Base-by-base conservation (phyloP, 2,329 filamentous ascomycete species). In the Fusarium compactum region DNA sequence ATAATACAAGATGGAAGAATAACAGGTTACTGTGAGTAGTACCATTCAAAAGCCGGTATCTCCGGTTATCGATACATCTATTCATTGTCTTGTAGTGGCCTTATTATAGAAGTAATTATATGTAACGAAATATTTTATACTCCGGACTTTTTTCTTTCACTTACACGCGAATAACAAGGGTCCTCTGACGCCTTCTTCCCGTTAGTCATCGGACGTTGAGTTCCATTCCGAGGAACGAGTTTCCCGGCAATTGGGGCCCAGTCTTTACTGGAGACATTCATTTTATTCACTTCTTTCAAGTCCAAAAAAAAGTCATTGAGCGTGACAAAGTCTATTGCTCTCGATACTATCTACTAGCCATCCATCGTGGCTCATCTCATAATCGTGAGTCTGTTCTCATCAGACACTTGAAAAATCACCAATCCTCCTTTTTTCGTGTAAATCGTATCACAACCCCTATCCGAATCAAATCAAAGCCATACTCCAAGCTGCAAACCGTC, bases 401-500 rank as follows among this genome's bases (percentile, higher is more conserved):
- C 65, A 57, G 64, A 67, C 52, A 60, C 62, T 62, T 58, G 58
- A 65, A 62, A 64, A 59, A 69, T 73, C 70, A 74, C 71, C 71
- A 75, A 75, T 73, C 73, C 73, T 59, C 71, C 69, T 61, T 65
- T 68, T 69, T 53, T 71, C 68, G 43, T 65, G 24, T 67, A 70
- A 72, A 71, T 69, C 72, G 67, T 71, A 56, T 71, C 60, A 67
- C 70, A 71, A 43, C 50, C 72, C 73, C 71, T 70, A 63, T 58
- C 70, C 69, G 74, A 76, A 76, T 69, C 62, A 74, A 76, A 75
- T 50, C 51, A 74, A 74, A 68, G 55, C 66, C 72, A 70, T 76
- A 70, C 73, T 75, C 74, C 71, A 77, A 64, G 69, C 76, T 62
- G 66, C 76, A 77, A 77, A 76, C 76, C 75, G 46, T 73, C 70